Percentiles rank a stretch among this genome's conserved stretches.
phyloP scores from a whole-genome alignment of 2,329 filamentous ascomycete species.

The Lojkania enalia region DNA sequence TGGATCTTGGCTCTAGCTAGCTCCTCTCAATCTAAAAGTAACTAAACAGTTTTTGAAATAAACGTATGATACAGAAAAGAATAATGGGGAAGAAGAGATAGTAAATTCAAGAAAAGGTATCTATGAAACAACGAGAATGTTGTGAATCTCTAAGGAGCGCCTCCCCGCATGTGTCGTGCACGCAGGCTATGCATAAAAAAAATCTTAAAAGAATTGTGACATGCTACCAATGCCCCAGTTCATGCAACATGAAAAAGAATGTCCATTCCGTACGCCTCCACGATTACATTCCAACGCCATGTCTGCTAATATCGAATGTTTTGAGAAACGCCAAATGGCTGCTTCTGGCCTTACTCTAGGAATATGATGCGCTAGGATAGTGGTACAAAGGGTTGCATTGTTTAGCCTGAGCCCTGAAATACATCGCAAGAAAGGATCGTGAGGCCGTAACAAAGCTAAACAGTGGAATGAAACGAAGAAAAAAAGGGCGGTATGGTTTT shows the following conservation, averaged over 20 bases:
- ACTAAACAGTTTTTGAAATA: too few species aligned
- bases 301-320: slow-evolving; percentile 3
- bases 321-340: slow-evolving; percentile 13
- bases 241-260: slow-evolving; percentile 15
- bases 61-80: too few species aligned
- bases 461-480: too few species aligned
- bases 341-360: slow-evolving; percentile 21
- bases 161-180: slow-evolving; percentile 1
- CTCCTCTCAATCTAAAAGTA: too few species aligned
- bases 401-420: background rate
- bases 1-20: too few species aligned
- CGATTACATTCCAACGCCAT: slow-evolving; percentile 24
- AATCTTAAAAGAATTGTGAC: slow-evolving; percentile 6
- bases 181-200: slow-evolving; percentile 2
- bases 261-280: slow-evolving; percentile 17
- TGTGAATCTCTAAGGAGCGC: slow-evolving; percentile 3
- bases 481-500: slow-evolving; percentile 10
- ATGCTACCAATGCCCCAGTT: slow-evolving; percentile 2
- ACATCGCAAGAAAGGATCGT: slow-evolving; percentile 14
- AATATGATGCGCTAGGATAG: slow-evolving; percentile 5
- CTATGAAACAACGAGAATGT: slow-evolving; percentile 5
- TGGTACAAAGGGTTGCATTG: slow-evolving; percentile 7
- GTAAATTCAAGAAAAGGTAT: slow-evolving; percentile 8
- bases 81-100: background rate
- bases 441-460: slow-evolving; percentile 15